phyloP scores from a whole-genome alignment of 768 basidiomycete genomes.

The Hysterangium stoloniferum region DNA sequence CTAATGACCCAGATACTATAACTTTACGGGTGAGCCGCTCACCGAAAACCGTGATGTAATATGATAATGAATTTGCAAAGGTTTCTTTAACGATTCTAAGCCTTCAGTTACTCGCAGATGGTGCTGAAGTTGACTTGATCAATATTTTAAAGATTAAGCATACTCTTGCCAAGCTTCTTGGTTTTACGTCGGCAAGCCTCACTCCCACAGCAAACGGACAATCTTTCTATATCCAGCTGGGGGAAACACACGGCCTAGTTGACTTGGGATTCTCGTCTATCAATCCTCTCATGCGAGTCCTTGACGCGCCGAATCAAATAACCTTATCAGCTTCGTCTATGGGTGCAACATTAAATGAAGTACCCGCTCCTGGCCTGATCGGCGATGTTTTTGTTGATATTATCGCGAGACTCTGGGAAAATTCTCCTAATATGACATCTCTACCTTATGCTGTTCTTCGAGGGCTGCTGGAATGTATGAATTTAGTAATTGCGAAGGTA shows the following conservation, averaged over 20 bases:
- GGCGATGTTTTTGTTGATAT: conserved; percentile 62
- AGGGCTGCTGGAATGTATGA: conserved; percentile 51
- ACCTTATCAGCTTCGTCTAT: conserved; percentile 41
- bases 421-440: conserved; percentile 34
- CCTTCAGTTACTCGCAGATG: conserved; percentile 61
- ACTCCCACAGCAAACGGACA: conserved; percentile 40
- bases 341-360: conserved; percentile 36
- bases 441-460: conserved; percentile 54
- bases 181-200: conserved; percentile 45
- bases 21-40: conserved; percentile 35
- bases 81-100: conserved; percentile 48
- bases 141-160: conserved; percentile 55
- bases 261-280: conserved; percentile 46
- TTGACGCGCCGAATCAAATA: conserved; percentile 51
- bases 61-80: conserved; percentile 26
- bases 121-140: conserved; percentile 43
- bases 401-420: conserved; percentile 42
- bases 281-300: conserved; percentile 44
- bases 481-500: conserved; percentile 58
- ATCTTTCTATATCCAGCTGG: conserved; percentile 47
- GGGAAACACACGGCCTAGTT: conserved; percentile 35
- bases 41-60: not conserved
- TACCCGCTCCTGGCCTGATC: conserved; percentile 37
- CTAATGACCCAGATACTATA: conserved; percentile 39
- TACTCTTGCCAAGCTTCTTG: conserved; percentile 39